Evolutionary conservation across 2,329 filamentous ascomycete genomes (phyloP), one percentile per base, ranked within the genome.

Genomic region (Xylaria sp.): DNA sequence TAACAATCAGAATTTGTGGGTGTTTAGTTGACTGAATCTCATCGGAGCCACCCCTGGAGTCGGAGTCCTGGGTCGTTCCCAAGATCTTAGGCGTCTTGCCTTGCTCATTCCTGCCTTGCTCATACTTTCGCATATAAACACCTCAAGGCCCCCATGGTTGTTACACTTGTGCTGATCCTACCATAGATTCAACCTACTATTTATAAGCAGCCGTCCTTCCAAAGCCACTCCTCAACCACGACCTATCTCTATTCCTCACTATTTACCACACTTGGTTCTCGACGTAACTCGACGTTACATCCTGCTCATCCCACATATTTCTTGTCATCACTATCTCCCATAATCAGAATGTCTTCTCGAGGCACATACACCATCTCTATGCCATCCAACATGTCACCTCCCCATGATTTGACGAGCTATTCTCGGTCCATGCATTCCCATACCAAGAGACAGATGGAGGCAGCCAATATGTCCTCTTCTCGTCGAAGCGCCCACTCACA

Each of bases 361-460:
- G 70, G 63, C 27, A 65, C 63, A 12, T 78, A 74, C 58, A 72
- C 72, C 27, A 73, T 76, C 23, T 47, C 74, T 60, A 75, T 78
- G 73, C 75, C 78, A 5, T 16, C 72, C 25, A 71, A 71, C 23
- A 71, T 75, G 23, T 70, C 77, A 18, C 75, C 77, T 5, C 77
- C 78, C 18, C 55, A 73, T 65, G 78, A 79, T 55, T 73, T 81
- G 51, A 72, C 76, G 8, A 78, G 79, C 2, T 91, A 91, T 73
- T 81, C 88, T 16, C 84, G 84, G 68, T 86, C 83, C 65, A 91
- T 91, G 86, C 87, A 88, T 75, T 83, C 86, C 63, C 88, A 91
- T 80, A 91, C 89, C 69, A 89, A 88, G 82, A 82, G 84, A 65
- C 89, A 90, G 77, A 90, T 91, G 87, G 87, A 91, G 69, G 82